phyloP scores from a whole-genome alignment of 2,329 filamentous ascomycete genomes.

The Ophiostoma ips region DNA sequence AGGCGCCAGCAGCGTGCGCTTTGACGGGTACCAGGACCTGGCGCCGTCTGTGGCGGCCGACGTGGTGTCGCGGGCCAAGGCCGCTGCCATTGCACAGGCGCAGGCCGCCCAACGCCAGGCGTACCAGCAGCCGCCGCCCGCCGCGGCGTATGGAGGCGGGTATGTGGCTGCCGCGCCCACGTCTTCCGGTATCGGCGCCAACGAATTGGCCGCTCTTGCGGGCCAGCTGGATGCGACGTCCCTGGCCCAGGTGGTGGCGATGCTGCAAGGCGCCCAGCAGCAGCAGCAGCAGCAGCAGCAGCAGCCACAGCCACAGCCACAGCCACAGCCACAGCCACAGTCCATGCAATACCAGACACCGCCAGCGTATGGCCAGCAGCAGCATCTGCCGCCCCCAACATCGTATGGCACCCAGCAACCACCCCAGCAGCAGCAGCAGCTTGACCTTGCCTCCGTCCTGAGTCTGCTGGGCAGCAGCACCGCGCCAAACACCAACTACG shows the following conservation, averaged over 20 bases:
- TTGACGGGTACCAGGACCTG: slow-evolving; percentile 76
- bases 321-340: background rate
- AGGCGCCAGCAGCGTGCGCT: slow-evolving; percentile 57
- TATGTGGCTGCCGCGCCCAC: background rate
- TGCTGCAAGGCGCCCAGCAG: slow-evolving; percentile 18
- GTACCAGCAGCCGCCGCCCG: no score
- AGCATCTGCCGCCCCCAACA: background rate
- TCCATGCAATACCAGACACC: background rate
- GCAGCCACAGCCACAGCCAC: background rate
- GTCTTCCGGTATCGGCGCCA: slow-evolving; percentile 6
- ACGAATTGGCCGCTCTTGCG: slow-evolving; percentile 14
- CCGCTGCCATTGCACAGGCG: slow-evolving; percentile 20
- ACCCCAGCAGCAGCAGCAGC: slow-evolving; percentile 15
- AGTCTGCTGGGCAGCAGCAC: slow-evolving; percentile 22
- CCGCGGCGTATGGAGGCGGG: slow-evolving; percentile 7
- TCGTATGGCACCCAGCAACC: background rate
- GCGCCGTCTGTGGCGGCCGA: slow-evolving; percentile 68
- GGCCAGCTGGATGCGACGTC: slow-evolving; percentile 21
- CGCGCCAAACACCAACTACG: background rate
- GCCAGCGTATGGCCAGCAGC: background rate
- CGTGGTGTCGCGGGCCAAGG: slow-evolving; percentile 60
- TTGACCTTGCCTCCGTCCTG: slow-evolving; percentile 34
- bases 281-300: background rate
- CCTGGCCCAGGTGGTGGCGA: slow-evolving; percentile 22
- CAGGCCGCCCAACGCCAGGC: slow-evolving; percentile 12